Conservation (phyloP, 257 asterid genomes). For the Solanum pinnatisectum region DNA sequence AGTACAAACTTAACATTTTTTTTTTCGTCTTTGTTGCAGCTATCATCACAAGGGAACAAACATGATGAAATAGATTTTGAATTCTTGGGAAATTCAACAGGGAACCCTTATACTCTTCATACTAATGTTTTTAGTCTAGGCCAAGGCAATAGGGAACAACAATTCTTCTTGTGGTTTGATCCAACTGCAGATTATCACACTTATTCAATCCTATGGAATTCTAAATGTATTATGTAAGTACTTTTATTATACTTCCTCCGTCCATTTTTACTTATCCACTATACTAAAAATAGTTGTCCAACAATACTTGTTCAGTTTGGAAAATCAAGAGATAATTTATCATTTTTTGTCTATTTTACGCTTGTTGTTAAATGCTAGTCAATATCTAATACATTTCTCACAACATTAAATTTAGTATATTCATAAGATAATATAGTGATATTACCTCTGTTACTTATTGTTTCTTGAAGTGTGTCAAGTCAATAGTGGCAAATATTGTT, state of each 20-base stretch:
- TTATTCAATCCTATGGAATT: constrained; percentile 76
- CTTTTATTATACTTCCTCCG: neutral
- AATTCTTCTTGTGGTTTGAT: constrained; percentile 84
- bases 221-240: constrained; percentile 58
- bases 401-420: too few species aligned
- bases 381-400: too few species aligned
- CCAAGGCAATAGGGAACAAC: constrained; percentile 70
- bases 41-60: constrained; percentile 62
- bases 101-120: constrained; percentile 82
- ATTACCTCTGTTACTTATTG: neutral
- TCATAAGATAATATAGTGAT: too few species aligned
- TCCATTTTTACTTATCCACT: neutral
- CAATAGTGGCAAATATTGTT: neutral
- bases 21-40: constrained; percentile 6
- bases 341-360: neutral
- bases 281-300: too few species aligned
- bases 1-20: neutral
- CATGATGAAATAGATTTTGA: constrained; percentile 92
- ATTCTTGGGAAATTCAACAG: constrained; percentile 69
- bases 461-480: neutral
- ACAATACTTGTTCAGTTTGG: too few species aligned
- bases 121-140: constrained; percentile 74
- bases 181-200: constrained; percentile 82
- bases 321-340: neutral
- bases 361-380: neutral